These are phyloP conservation scores for Herpotrichia juniperi DNA, from an alignment of 2,329 filamentous ascomycete genomes.

Conservation along the genomic window DNA sequence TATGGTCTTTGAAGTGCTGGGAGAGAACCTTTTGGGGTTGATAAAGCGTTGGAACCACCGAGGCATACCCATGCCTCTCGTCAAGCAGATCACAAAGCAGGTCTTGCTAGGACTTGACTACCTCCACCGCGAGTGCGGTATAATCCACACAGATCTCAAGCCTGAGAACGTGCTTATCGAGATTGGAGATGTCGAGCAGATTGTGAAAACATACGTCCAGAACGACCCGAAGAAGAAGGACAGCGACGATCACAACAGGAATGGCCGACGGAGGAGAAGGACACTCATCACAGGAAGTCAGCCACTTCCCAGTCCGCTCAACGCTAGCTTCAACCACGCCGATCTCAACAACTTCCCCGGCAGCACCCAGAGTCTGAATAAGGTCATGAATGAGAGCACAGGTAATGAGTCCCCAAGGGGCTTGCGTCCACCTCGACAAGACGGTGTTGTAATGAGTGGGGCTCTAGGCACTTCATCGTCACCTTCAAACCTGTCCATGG, in stretches of 20 bases:
- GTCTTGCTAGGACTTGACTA: constrained; percentile 95
- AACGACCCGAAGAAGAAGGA: constrained; percentile 69
- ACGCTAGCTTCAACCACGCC: constrained; percentile 83
- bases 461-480: constrained; percentile 56
- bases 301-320: constrained; percentile 91
- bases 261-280: constrained; percentile 84
- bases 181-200: constrained; percentile 98
- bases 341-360: constrained; percentile 69
- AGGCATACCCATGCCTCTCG: constrained; percentile 92
- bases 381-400: constrained; percentile 74
- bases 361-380: constrained; percentile 76
- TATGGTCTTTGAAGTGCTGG: constrained; percentile 98
- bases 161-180: constrained; percentile 98
- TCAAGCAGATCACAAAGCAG: constrained; percentile 99
- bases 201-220: constrained; percentile 95
- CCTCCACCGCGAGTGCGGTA: constrained; percentile 95
- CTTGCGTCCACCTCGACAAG: constrained; percentile 47
- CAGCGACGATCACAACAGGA: constrained; percentile 88
- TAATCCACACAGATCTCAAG: constrained; percentile 97
- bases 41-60: constrained; percentile 99
- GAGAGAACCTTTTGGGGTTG: constrained; percentile 90
- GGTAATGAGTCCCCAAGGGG: constrained; percentile 62
- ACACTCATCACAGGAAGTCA: constrained; percentile 98
- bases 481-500: constrained; percentile 61
- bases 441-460: constrained; percentile 61